Conservation (phyloP, 1,284 basidiomycete genomes). For the Melampsora medusae region DNA sequence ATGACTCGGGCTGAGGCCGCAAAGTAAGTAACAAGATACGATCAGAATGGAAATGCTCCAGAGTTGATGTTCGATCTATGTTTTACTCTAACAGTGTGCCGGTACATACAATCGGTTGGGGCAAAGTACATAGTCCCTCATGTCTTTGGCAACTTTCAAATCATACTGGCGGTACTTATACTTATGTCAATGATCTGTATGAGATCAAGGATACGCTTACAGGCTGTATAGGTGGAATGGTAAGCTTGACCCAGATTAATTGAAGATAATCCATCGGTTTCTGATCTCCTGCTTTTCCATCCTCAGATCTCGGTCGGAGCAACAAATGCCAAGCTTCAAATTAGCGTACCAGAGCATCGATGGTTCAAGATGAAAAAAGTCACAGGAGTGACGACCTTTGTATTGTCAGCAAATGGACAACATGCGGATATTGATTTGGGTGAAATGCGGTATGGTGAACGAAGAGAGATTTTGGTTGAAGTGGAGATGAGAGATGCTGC, state of each 20-base stretch:
- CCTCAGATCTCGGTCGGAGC: slow-evolving; percentile 73
- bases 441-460: slow-evolving; percentile 83
- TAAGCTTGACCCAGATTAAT: slow-evolving; percentile 8
- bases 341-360: slow-evolving; percentile 78
- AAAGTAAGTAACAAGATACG: slow-evolving; percentile 59
- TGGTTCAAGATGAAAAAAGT: slow-evolving; percentile 83
- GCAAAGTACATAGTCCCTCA: slow-evolving; percentile 90
- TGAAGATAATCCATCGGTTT: not conserved
- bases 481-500: slow-evolving; percentile 76
- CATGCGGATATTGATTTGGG: slow-evolving; percentile 93
- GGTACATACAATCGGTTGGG: slow-evolving; percentile 94
- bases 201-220: slow-evolving; percentile 82
- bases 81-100: slow-evolving; percentile 62
- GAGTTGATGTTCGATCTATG: not conserved
- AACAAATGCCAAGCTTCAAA: slow-evolving; percentile 83
- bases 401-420: slow-evolving; percentile 80
- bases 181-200: slow-evolving; percentile 93
- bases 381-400: slow-evolving; percentile 74
- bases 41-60: not conserved
- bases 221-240: slow-evolving; percentile 84
- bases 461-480: slow-evolving; percentile 89
- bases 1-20: slow-evolving; percentile 92
- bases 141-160: slow-evolving; percentile 99
- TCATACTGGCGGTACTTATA: slow-evolving; percentile 94
- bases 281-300: not conserved